Base-by-base conservation (phyloP, 2,329 filamentous ascomycete genomes). In the Neonectria faginata region DNA sequence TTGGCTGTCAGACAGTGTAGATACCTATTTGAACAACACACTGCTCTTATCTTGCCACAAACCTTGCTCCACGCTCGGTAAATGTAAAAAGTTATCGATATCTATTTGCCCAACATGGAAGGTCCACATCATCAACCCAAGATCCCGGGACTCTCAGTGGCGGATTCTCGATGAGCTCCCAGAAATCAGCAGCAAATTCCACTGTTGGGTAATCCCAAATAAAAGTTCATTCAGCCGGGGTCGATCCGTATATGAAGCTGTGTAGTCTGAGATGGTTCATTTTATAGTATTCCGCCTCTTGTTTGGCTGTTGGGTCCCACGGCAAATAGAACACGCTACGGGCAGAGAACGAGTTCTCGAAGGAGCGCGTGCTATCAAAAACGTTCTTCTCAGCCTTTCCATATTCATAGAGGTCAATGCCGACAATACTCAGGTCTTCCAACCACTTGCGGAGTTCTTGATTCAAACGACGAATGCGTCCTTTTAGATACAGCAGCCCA, bases 91-190 rank as follows among this genome's bases (percentile, higher is more conserved):
- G 36, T n/a, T 1, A n/a, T n/a, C 5, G 7, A 7, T 8, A n/a
- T n/a, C 6, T 16, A n/a, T 39, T 2, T 39, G 16, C 14, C 14
- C 8, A 16, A n/a, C 36, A 39, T 25, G 36, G n/a, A 8, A 12
- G 11, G 4, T 27, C 44, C 5, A 11, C 7, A 25, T 48, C 50
- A 5, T 44, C 36, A 3, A 51, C 27, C 45, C 36, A 57, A n/a
- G 44, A 22, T 3, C 36, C 53, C 9, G 36, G 45, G 16, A 57
- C 45, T 9, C 18, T 39, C 33, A 52, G 12, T 3, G 45, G 16
- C 36, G 18, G 39, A 22, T 45, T 18, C 11, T 62, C 60, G 45
- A 57, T 47, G 10, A 33, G n/a, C 6, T 29, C n/a, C 53, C 45
- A 47, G 39, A 57, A 57, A 10, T 57, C 45, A 1, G 36, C 53